These are phyloP conservation scores for Lachnellula occidentalis DNA, from an alignment of 2,329 filamentous ascomycete species.

Conservation along the genomic window DNA sequence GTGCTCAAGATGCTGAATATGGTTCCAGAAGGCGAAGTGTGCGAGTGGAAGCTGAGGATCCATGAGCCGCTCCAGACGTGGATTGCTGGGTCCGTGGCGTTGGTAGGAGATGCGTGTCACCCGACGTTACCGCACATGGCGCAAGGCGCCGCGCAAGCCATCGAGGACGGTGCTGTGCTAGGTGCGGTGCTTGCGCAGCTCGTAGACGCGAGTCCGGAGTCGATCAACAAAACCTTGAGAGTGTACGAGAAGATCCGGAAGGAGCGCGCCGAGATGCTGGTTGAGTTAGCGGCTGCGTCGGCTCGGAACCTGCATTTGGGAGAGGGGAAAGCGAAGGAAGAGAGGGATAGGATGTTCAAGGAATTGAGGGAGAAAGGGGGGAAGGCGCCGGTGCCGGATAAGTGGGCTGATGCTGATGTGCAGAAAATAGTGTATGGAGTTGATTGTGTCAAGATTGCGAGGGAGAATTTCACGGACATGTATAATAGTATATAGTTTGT, in stretches of 20 bases:
- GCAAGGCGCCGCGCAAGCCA: constrained; percentile 63
- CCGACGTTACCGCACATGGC: constrained; percentile 62
- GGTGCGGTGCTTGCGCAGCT: constrained; percentile 45
- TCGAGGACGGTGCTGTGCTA: constrained; percentile 60
- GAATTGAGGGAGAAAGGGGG: constrained; percentile 40
- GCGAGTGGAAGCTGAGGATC: constrained; percentile 59
- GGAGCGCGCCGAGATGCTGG: constrained; percentile 46
- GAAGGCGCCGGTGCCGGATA: constrained; percentile 51
- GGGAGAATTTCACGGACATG: constrained; percentile 45
- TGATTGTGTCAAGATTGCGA: constrained; percentile 51
- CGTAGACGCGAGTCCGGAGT: constrained; percentile 32
- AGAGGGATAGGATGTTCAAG: constrained; percentile 52
- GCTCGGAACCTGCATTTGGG: constrained; percentile 53
- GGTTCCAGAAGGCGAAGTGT: constrained; percentile 57
- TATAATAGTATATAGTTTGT: too few relatives aligned
- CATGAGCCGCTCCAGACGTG: constrained; percentile 52
- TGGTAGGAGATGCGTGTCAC: constrained; percentile 62
- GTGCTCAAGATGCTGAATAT: constrained; percentile 54
- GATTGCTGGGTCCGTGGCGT: constrained; percentile 50
- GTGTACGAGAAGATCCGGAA: constrained; percentile 53
- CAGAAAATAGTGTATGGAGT: constrained; percentile 61
- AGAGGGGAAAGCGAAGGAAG: constrained; percentile 52
- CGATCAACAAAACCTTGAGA: constrained; percentile 44
- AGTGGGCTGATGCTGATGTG: constrained; percentile 66
- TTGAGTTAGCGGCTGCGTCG: constrained; percentile 45